These are phyloP conservation scores for Magnusiomyces fungicola DNA, from an alignment of 1,139 yeast genomes.

Conservation along the genomic window DNA sequence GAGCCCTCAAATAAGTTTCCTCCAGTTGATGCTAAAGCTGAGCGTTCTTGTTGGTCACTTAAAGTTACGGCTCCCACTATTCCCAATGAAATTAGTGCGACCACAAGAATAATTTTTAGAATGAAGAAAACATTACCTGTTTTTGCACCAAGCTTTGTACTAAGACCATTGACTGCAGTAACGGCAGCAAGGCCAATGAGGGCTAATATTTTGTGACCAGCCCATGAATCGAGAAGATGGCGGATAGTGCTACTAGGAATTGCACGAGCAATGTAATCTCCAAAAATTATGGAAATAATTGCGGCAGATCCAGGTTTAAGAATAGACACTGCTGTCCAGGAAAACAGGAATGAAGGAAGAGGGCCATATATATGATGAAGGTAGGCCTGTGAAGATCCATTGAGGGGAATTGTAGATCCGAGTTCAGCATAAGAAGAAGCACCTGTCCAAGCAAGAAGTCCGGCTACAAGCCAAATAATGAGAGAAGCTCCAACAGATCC, in stretches of 20 bases:
- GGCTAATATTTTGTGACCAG: slow-evolving; percentile 30
- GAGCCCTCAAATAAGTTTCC: slow-evolving; percentile 26
- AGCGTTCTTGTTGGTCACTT: slow-evolving; percentile 21
- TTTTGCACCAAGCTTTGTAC: slow-evolving; percentile 32
- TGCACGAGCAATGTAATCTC: slow-evolving; percentile 33
- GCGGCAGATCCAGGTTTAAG: slow-evolving; percentile 39
- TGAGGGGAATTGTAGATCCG: slow-evolving; percentile 36
- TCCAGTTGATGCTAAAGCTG: slow-evolving; percentile 19
- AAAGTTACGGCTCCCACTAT: slow-evolving; percentile 24
- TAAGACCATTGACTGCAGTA: slow-evolving; percentile 29
- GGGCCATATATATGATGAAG: slow-evolving; percentile 36
- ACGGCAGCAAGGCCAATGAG: slow-evolving; percentile 27
- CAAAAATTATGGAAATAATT: slow-evolving; percentile 36
- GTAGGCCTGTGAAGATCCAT: slow-evolving; percentile 39
- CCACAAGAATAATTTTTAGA: slow-evolving; percentile 31
- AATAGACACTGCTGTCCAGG: slow-evolving; percentile 37
- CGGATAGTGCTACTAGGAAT: not conserved
- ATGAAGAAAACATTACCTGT: slow-evolving; percentile 33
- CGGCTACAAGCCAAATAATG: slow-evolving; percentile 36
- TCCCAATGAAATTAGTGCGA: slow-evolving; percentile 31
- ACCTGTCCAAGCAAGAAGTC: slow-evolving; percentile 40
- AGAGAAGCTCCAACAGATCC: slow-evolving; percentile 37
- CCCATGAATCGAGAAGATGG: not conserved
- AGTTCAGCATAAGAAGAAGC: slow-evolving; percentile 39
- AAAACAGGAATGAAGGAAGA: slow-evolving; percentile 34